Evolutionary conservation across 805 yeast genomes (phyloP).

Genomic region (Schwanniomyces pseudopolymorphus): DNA sequence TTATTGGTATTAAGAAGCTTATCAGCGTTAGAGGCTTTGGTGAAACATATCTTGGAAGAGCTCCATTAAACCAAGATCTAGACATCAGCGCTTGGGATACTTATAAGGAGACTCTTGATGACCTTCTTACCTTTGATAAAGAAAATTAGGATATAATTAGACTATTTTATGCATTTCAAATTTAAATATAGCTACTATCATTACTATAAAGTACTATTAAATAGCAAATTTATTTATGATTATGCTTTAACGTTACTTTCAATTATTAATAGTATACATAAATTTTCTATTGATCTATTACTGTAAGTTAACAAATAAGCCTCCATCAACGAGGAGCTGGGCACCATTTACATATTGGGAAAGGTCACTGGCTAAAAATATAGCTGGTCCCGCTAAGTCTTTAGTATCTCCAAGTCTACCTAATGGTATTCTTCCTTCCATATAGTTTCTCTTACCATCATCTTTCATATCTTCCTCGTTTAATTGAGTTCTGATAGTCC

Average conservation of each 20-base stretch:
- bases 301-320: constrained; percentile 44
- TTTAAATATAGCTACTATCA: too few species aligned
- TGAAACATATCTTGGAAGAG: constrained; percentile 44
- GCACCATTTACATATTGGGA: constrained; percentile 41
- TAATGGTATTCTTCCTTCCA: constrained; percentile 41
- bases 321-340: constrained; percentile 46
- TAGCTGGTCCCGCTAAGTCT: constrained; percentile 44
- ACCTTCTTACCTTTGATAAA: background rate
- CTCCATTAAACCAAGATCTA: constrained; percentile 44
- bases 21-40: constrained; percentile 43
- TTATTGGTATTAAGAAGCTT: constrained; percentile 49
- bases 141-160: background rate
- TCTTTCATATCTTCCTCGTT: constrained; percentile 44
- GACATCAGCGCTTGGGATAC: constrained; percentile 11
- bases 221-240: too few species aligned
- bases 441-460: constrained; percentile 29
- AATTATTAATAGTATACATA: too few species aligned
- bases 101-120: background rate
- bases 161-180: too few species aligned
- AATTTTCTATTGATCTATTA: background rate
- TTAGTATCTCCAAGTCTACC: constrained; percentile 37
- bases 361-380: constrained; percentile 39
- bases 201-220: too few species aligned
- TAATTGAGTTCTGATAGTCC: constrained; percentile 42
- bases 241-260: too few species aligned